Conservation (phyloP, 352 stramenopile genomes). For the Globisporangium rhizosaccharum region DNA sequence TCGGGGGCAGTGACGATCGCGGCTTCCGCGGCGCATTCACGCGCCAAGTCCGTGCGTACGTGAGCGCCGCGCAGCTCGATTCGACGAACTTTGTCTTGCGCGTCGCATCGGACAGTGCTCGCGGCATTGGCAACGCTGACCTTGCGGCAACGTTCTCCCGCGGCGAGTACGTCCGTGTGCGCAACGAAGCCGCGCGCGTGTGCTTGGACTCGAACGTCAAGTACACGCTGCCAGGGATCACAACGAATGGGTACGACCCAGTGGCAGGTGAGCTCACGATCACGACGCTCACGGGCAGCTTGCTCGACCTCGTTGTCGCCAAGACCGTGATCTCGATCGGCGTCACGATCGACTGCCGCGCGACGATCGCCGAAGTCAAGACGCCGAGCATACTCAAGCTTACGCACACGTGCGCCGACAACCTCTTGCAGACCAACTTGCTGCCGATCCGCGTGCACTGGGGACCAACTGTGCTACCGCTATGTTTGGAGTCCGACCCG, state of each 20-base stretch:
- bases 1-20: constrained; percentile 14
- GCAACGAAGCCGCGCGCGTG: constrained; percentile 49
- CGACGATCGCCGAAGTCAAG: constrained; percentile 14
- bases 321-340: constrained; percentile 39
- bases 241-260: constrained; percentile 23
- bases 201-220: constrained; percentile 57
- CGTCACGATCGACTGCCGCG: constrained; percentile 26
- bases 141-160: constrained; percentile 40
- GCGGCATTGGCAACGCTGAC: constrained; percentile 30
- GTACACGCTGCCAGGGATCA: constrained; percentile 39
- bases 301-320: constrained; percentile 25
- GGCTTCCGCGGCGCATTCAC: constrained; percentile 47
- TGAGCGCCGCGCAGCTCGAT: constrained; percentile 25
- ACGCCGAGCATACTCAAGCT: constrained; percentile 24
- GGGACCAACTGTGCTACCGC: constrained; percentile 57
- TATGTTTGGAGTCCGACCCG: constrained; percentile 43
- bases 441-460: constrained; percentile 49
- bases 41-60: constrained; percentile 41
- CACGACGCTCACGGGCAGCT: constrained; percentile 21
- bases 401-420: constrained; percentile 20
- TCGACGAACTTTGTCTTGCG: constrained; percentile 47
- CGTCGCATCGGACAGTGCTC: constrained; percentile 24
- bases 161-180: constrained; percentile 56
- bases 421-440: constrained; percentile 13
- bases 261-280: constrained; percentile 32